Conservation (phyloP, 148 eudicot genomes). For the Nyssa sinensis region DNA sequence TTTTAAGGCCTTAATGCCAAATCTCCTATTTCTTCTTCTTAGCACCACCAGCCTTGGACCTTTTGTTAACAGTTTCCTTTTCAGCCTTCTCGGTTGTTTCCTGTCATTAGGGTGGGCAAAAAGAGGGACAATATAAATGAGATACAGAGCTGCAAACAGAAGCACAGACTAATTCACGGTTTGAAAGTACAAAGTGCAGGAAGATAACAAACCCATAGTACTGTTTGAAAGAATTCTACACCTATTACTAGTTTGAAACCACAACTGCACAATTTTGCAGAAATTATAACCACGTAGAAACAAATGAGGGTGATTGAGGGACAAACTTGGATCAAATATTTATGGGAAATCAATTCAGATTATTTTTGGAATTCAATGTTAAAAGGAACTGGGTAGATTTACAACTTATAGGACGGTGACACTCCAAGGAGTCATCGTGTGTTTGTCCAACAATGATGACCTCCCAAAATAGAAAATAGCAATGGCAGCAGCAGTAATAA, state of each 20-base stretch:
- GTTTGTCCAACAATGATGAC: background rate
- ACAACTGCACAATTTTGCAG: background rate
- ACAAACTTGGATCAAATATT: background rate
- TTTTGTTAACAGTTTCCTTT: conserved; percentile 62
- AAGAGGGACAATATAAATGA: background rate
- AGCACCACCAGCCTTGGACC: conserved; percentile 54
- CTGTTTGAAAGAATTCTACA: background rate
- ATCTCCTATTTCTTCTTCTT: conserved; percentile 57
- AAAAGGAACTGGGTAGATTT: background rate
- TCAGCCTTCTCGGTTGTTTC: conserved; percentile 42
- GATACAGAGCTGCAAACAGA: background rate
- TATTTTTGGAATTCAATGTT: background rate
- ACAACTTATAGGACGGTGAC: background rate
- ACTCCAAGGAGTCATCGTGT: background rate
- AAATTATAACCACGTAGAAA: background rate
- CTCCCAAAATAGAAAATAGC: background rate
- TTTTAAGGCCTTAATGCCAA: background rate
- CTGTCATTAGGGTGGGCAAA: conserved; percentile 28
- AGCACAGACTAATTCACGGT: background rate
- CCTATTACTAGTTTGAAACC: background rate
- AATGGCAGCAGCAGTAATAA: background rate
- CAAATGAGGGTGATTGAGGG: background rate
- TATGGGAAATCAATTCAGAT: background rate
- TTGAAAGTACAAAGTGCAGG: conserved; percentile 2
- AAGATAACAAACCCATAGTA: conserved; percentile 3